Percentiles rank a stretch among this genome's conserved stretches.
Conservation (phyloP, 805 yeast species). For the Cephaloascus albidus region DNA sequence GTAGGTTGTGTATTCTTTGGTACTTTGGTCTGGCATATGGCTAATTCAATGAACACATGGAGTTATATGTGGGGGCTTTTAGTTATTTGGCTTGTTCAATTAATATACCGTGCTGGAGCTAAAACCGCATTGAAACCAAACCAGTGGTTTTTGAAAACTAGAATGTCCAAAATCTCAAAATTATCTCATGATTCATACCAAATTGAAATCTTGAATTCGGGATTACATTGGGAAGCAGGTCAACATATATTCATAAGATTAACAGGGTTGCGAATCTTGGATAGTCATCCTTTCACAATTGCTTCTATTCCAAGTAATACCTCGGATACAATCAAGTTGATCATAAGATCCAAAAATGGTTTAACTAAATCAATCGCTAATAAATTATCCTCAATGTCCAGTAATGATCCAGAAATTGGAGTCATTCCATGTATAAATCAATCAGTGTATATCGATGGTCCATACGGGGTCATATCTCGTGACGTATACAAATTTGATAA, state of each 20-base stretch:
- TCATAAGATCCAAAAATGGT: slow-evolving; percentile 37
- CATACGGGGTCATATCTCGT: slow-evolving; percentile 46
- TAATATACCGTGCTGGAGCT: slow-evolving; percentile 33
- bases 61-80: slow-evolving; percentile 40
- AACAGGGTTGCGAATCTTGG: slow-evolving; percentile 31
- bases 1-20: slow-evolving; percentile 38
- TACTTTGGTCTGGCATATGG: slow-evolving; percentile 35
- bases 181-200: slow-evolving; percentile 16
- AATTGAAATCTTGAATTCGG: slow-evolving; percentile 25
- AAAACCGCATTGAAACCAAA: slow-evolving; percentile 39
- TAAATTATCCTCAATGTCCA: slow-evolving; percentile 7
- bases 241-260: slow-evolving; percentile 46
- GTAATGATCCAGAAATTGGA: not conserved
- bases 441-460: slow-evolving; percentile 41
- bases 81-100: slow-evolving; percentile 41
- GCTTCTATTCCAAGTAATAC: slow-evolving; percentile 16
- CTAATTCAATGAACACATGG: slow-evolving; percentile 20
- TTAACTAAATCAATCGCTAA: slow-evolving; percentile 27
- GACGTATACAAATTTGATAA: slow-evolving; percentile 35
- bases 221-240: slow-evolving; percentile 40
- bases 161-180: slow-evolving; percentile 20
- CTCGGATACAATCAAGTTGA: slow-evolving; percentile 24
- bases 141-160: slow-evolving; percentile 25
- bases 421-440: slow-evolving; percentile 3
- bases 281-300: slow-evolving; percentile 51